phyloP scores from a whole-genome alignment of 148 eudicot species.

The Vaccinium vitisidaea region DNA sequence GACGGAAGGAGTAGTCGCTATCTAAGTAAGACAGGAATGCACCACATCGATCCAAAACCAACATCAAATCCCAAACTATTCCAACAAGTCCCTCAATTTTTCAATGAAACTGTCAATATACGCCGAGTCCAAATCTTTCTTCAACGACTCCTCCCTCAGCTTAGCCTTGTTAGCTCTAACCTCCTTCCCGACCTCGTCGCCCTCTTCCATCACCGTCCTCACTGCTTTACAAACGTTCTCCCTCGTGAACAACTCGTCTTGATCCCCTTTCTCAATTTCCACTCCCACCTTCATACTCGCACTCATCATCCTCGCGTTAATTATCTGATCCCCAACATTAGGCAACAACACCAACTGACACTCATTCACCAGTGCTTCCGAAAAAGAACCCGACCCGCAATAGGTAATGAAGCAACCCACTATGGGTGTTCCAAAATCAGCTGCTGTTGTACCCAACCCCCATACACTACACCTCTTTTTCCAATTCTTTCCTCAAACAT shows the following conservation, averaged over 20 bases:
- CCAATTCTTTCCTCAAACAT: neutral
- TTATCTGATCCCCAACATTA: neutral
- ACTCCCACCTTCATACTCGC: slow-evolving; percentile 10
- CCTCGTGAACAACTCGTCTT: slow-evolving; percentile 12
- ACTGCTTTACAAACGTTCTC: slow-evolving; percentile 9
- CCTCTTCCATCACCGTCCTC: slow-evolving; percentile 17
- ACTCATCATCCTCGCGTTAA: slow-evolving; percentile 11
- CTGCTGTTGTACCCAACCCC: slow-evolving; percentile 14
- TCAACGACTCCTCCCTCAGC: neutral
- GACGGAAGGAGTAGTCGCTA: too few species aligned
- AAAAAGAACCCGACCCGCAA: slow-evolving; percentile 3
- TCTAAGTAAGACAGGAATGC: too few species aligned
- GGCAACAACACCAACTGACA: slow-evolving; percentile 13
- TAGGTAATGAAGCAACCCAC: slow-evolving; percentile 16
- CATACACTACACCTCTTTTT: slow-evolving; percentile 1
- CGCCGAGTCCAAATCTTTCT: too few species aligned
- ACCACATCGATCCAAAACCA: neutral
- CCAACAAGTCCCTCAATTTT: neutral
- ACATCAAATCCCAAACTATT: neutral
- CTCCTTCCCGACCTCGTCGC: slow-evolving; percentile 2
- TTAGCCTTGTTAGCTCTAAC: slow-evolving; percentile 2
- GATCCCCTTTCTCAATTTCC: slow-evolving; percentile 13
- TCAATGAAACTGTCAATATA: too few species aligned
- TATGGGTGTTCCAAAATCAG: neutral
- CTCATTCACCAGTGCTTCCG: neutral